Conservation (phyloP, 306 rosid species). For the Senna tora region DNA sequence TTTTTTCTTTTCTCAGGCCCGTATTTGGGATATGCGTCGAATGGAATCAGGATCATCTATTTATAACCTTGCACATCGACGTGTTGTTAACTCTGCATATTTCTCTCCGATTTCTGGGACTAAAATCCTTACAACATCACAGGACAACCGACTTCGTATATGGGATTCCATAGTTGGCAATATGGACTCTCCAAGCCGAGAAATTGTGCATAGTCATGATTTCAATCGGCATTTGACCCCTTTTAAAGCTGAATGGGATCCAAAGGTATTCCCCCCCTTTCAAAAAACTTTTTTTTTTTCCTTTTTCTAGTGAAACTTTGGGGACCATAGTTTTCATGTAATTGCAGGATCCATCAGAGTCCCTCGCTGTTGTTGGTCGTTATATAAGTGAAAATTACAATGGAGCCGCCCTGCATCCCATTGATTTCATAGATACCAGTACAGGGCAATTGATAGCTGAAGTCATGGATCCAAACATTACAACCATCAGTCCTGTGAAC, state of each 20-base stretch:
- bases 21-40: slow-evolving; percentile 88
- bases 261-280: slow-evolving; percentile 60
- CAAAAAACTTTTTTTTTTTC: background rate
- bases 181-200: slow-evolving; percentile 89
- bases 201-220: slow-evolving; percentile 95
- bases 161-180: slow-evolving; percentile 92
- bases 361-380: slow-evolving; percentile 88
- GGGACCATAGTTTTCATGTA: slow-evolving; percentile 2
- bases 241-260: slow-evolving; percentile 98
- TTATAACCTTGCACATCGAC: slow-evolving; percentile 62
- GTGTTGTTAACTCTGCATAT: slow-evolving; percentile 92
- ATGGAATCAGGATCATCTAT: slow-evolving; percentile 70
- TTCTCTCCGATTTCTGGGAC: slow-evolving; percentile 80
- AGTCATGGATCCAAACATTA: slow-evolving; percentile 92
- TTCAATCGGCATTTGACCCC: slow-evolving; percentile 90
- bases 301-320: background rate
- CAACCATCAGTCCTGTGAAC: slow-evolving; percentile 89
- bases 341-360: slow-evolving; percentile 87
- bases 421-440: slow-evolving; percentile 87
- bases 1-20: slow-evolving; percentile 65
- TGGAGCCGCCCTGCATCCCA: slow-evolving; percentile 93
- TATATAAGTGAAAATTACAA: slow-evolving; percentile 92
- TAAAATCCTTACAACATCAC: slow-evolving; percentile 90
- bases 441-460: slow-evolving; percentile 90
- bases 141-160: slow-evolving; percentile 84